These are phyloP conservation scores for Boletales sp. DNA, from an alignment of 768 basidiomycete species.

Conservation along the genomic window DNA sequence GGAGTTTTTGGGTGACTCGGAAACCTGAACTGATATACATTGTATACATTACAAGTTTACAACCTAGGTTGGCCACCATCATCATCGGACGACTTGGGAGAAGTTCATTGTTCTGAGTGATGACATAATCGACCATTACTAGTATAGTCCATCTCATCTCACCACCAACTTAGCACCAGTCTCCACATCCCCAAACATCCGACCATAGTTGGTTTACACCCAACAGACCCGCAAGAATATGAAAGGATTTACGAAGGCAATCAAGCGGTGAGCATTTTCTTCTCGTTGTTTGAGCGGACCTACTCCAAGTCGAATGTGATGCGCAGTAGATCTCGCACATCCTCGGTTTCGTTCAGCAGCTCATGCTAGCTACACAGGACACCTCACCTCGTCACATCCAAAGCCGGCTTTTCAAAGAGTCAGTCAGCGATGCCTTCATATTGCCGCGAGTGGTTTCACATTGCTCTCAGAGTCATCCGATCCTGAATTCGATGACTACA, in stretches of 20 bases:
- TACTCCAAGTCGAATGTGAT: neutral
- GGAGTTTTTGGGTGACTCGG: too few relatives aligned
- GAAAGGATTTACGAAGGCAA: conserved; percentile 81
- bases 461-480: conserved; percentile 63
- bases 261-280: conserved; percentile 56
- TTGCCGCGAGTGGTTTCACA: conserved; percentile 1
- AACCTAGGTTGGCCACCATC: too few relatives aligned
- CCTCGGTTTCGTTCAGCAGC: conserved; percentile 3
- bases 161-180: neutral
- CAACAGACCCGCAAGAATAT: conserved; percentile 36
- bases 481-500: conserved; percentile 87
- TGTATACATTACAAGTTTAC: too few relatives aligned
- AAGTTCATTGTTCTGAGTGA: neutral
- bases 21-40: too few relatives aligned
- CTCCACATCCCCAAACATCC: neutral
- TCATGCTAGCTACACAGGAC: conserved; percentile 49
- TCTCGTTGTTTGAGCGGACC: neutral
- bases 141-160: neutral
- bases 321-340: conserved; percentile 4
- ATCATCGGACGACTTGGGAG: too few relatives aligned
- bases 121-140: conserved; percentile 17
- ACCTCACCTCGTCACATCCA: conserved; percentile 83
- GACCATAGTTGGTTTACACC: neutral
- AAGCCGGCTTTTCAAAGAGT: conserved; percentile 94
- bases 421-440: conserved; percentile 26